Evolutionary conservation across 2,329 filamentous ascomycete species (phyloP).

Genomic region (Decorospora gaudefroyi): DNA sequence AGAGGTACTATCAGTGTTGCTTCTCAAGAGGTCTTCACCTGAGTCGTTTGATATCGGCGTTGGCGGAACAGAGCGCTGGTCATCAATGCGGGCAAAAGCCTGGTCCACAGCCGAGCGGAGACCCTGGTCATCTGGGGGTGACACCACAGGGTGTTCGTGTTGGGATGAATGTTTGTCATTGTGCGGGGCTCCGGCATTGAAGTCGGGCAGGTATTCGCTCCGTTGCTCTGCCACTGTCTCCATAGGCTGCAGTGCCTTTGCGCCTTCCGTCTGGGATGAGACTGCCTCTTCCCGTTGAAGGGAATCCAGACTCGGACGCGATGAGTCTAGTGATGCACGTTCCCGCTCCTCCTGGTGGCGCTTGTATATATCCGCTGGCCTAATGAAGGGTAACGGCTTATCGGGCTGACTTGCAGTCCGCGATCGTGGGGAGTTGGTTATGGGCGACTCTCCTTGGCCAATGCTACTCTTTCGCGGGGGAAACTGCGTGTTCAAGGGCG

Average conservation of each 20-base stretch:
- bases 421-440: constrained; percentile 32
- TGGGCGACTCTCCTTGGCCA: constrained; percentile 48
- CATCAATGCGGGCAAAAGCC: constrained; percentile 65
- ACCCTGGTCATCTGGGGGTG: constrained; percentile 32
- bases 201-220: constrained; percentile 62
- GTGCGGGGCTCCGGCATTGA: constrained; percentile 19
- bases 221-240: constrained; percentile 62
- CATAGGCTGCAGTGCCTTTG: constrained; percentile 44
- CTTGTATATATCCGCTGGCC: constrained; percentile 78
- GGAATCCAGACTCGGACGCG: constrained; percentile 62
- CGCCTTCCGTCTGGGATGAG: constrained; percentile 28
- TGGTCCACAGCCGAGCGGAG: constrained; percentile 62
- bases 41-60: constrained; percentile 55
- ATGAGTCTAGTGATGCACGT: constrained; percentile 61
- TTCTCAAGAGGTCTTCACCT: constrained; percentile 56
- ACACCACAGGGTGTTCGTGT: constrained; percentile 17
- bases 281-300: constrained; percentile 34
- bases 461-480: constrained; percentile 67
- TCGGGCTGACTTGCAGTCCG: constrained; percentile 45
- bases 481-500: constrained; percentile 51
- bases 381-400: constrained; percentile 66
- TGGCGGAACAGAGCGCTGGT: constrained; percentile 58
- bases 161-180: constrained; percentile 14
- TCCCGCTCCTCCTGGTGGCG: constrained; percentile 69
- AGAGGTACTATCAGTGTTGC: constrained; percentile 66